These are phyloP conservation scores for Byssoonygena ceratinophila DNA, from an alignment of 2,329 filamentous ascomycete genomes.

Conservation along the genomic window DNA sequence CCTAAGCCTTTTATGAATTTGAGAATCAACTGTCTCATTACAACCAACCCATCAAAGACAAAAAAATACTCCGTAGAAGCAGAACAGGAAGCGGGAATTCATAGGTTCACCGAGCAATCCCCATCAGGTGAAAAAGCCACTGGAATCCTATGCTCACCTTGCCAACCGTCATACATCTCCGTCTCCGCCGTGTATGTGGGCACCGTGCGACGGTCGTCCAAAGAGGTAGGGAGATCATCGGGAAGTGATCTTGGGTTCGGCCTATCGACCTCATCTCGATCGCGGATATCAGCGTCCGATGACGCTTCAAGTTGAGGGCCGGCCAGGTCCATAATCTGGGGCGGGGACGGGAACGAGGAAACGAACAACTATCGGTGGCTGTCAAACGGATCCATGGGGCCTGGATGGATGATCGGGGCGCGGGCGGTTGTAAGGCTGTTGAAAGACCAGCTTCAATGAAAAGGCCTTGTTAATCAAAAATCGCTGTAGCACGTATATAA, in stretches of 20 bases:
- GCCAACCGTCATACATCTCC: constrained; percentile 98
- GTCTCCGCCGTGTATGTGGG: constrained; percentile 66
- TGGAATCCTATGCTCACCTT: constrained; percentile 50
- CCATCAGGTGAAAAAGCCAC: too few relatives aligned
- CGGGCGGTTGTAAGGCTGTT: background rate
- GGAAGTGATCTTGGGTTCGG: constrained; percentile 48
- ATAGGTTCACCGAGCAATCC: too few relatives aligned
- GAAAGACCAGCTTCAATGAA: background rate
- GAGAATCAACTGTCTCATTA: too few relatives aligned
- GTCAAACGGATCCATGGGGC: constrained; percentile 8
- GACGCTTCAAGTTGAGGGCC: constrained; percentile 26
- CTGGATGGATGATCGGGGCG: background rate
- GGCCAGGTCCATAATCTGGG: constrained; percentile 26
- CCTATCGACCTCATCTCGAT: constrained; percentile 9
- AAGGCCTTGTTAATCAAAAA: background rate
- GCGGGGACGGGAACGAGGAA: background rate
- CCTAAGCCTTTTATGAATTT: constrained; percentile 17
- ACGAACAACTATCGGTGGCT: constrained; percentile 4
- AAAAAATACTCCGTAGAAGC: too few relatives aligned
- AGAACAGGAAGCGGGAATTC: background rate
- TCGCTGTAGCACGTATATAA: background rate
- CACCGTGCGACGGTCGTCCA: constrained; percentile 72
- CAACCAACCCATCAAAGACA: too few relatives aligned
- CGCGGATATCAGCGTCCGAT: constrained; percentile 9
- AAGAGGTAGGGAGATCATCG: constrained; percentile 74